Base-by-base conservation (phyloP, 352 stramenopile species). In the Phytophthora idaei region DNA sequence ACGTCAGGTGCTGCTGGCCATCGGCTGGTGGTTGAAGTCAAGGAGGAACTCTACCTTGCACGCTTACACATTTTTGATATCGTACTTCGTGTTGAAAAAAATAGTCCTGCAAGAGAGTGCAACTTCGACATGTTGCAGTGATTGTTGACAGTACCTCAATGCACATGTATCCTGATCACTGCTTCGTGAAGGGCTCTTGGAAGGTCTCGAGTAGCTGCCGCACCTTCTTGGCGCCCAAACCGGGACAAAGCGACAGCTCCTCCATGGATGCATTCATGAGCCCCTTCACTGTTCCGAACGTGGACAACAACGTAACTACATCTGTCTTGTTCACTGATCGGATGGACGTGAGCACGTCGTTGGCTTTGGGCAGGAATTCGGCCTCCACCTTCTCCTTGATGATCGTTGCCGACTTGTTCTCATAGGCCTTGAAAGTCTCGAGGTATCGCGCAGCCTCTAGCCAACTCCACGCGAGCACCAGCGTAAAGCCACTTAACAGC, bases 311-410 rank as follows among this genome's bases (percentile, higher is more conserved):
- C 34, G 94, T 97, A 5, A 91, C 70, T 6, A 98, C 87, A 80
- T 99, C 97, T 34, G 96, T 98, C 71, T 98, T 98, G 81, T 99
- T 99, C 12, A 99, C 83, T 27, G 90, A 96, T 15, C 88, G 82
- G 10, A 98, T 81, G 39, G 79, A 88, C 39, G 83, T 95, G 48
- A 99, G 81, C 47, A 96, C 90, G 68, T 98, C 89, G 58, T 95
- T 90, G 6, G 97, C 88, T 69, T 97, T 94, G 1, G 88, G 77
- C 15, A 98, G 73, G 61, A 98, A 97, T 57, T 96, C 92, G 14
- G 80, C 80, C 57, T 98, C 85, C 12, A 98, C 84, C 66, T 95
- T 91, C 69, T 98, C 95, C 77, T 98, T 96, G 62, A 99, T 99
- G 27, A 93, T 84, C 29, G 85, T 90, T 31, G 94, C 89, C 76